These are phyloP conservation scores for Trypanosoma theileri DNA, from an alignment of 208 protist genomes.

Conservation along the genomic window DNA sequence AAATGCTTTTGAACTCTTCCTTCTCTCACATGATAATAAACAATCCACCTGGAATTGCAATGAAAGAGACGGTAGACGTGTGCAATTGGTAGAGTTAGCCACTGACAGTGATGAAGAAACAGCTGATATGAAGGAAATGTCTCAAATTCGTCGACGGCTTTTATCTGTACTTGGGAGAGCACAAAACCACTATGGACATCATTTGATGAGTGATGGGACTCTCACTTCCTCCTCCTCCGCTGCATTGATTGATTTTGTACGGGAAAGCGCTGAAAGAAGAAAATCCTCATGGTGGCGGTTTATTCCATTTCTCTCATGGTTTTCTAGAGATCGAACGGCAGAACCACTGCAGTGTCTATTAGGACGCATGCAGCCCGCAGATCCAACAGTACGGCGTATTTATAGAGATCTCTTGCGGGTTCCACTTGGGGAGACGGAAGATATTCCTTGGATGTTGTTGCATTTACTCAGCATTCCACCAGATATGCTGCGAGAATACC, in stretches of 20 bases:
- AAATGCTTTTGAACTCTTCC: conserved; percentile 30
- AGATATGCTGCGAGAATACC: conserved; percentile 13
- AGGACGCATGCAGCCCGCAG: conserved; percentile 33
- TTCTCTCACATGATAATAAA: not conserved
- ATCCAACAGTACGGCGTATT: conserved; percentile 50
- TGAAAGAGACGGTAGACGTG: too few relatives aligned
- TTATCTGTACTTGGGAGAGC: conserved; percentile 32
- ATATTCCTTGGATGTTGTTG: conserved; percentile 28
- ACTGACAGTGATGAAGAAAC: not conserved
- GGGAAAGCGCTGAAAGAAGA: conserved; percentile 2
- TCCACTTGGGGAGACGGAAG: conserved; percentile 25
- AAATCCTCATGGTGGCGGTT: conserved; percentile 6
- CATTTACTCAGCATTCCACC: conserved; percentile 12
- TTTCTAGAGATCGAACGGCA: not conserved
- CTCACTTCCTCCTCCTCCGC: not conserved
- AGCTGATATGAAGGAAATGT: conserved; percentile 5
- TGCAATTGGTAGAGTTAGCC: not conserved
- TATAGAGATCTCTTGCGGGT: conserved; percentile 16
- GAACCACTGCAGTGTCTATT: conserved; percentile 16
- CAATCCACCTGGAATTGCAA: not conserved
- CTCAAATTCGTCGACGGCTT: conserved; percentile 34
- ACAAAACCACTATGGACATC: conserved; percentile 40
- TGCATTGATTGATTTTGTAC: conserved; percentile 14
- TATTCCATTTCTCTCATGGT: conserved; percentile 31
- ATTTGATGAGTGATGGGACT: not conserved